Evolutionary conservation across 306 rosid species (phyloP), one percentile per base, ranked within the genome.

Genomic region (Cicer judaicum): DNA sequence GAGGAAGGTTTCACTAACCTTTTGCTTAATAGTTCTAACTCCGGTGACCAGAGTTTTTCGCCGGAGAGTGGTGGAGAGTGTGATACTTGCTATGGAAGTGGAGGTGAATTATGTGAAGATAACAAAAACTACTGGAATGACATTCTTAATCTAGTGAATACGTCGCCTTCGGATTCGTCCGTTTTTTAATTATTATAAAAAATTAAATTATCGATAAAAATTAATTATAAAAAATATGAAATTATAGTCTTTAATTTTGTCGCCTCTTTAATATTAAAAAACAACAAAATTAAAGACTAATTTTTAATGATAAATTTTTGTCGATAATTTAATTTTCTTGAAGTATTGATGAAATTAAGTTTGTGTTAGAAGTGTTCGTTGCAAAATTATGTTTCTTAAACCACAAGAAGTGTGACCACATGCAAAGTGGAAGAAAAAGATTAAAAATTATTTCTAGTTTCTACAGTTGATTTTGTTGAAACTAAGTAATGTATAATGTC

Each of bases 1-100:
- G 86, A 88, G 53, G 92, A 89, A 18, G 97, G 96, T n/a, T 91
- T 91, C 79, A 89, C 96, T 47, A 85, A 76, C 81, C 98, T 91
- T 50, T 75, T 93, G 88, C 90, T 91, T 8, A 83, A 88, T 67
- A 5, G n/a, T 13, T 62, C 68, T 18, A 85, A 82, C 52, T 84
- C 86, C 10, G 82, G 79, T 13, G 86, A 85, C 13, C 80, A 74
- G 79, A 85, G 86, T 38, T 77, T 85, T 64, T 89, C 75, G 7
- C 19, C 91, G 0, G 90, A 85, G 4, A 87, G 71, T 6, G 88
- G 86, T 0, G 83, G 80, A 21, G 89, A 87, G 7, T 85, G 92
- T 16, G 83, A 86, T 29, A 86, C 82, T 0, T 62, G 80, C 18
- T 81, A 78, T 8, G 78, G 72, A 6, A 72, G 44, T 10, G 54